Base-by-base conservation (phyloP, 192 early-diverging fungal species). In the Chytriomyces confervae region DNA sequence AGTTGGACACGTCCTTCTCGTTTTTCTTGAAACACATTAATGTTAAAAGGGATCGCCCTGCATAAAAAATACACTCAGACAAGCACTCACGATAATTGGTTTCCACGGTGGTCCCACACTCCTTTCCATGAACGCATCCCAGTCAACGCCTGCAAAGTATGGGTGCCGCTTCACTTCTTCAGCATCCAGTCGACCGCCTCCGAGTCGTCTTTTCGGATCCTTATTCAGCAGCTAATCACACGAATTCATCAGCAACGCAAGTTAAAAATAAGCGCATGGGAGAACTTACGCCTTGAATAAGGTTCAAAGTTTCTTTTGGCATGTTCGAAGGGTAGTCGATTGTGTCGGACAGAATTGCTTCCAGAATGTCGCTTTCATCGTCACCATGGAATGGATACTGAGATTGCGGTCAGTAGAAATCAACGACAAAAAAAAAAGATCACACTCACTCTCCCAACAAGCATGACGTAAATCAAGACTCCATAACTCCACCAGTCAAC, bases 401-500 rank as follows among this genome's bases (percentile, higher is more conserved):
- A 64, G 29, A 60, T 63, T n/a, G 27, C 20, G 27, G 51, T 53
- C 11, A 16, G 29, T 4, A 47, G 9, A 46, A 76, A 46, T 50
- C 13, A n/a, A 74, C 48, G 6, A 16, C 11, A 46, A 47, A 11
- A 24, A 11, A 11, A 23, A 6, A 8, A 7, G 44, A 62, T 0
- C 23, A 53, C 13, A 66, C 72, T 69, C 61, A 86, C 85, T 50
- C 80, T 68, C 45, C 94, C 95, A 62, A 97, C 85, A 45, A 97
- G 87, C 95, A 98, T 97, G 13, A 94, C 93, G 76, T 95, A 96
- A 11, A 92, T 89, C 78, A 94, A 85, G n/a, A 96, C 90, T 49
- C 95, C 95, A 50, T 94, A 97, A 9, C 94, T 94, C 97, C 97
- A 99, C 97, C 97, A 99, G 83, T 99, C 97, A 4, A 98, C 96